Evolutionary conservation across 768 basidiomycete species (phyloP), one percentile per base, ranked within the genome.

Genomic region (Russula brevipes): DNA sequence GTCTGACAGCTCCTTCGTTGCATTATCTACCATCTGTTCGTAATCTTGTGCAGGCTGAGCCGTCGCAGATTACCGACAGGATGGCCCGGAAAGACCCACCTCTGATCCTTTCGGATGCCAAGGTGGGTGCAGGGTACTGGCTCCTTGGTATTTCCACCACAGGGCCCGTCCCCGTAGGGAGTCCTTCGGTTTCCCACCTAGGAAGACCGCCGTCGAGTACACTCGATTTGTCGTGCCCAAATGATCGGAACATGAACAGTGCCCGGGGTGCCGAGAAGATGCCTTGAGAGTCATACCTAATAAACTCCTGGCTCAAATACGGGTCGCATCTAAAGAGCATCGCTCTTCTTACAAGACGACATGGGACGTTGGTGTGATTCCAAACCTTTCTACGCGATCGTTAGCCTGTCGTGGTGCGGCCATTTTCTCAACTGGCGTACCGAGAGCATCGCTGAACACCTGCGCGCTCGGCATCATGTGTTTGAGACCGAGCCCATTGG

Each of bases 151-250:
- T 68, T 17, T 73, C 69, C 54, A 63, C 61, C 19, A 70, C 62
- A 35, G 71, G 59, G 6, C 76, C 75, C 30, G 71, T 70, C 54
- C 84, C 86, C 10, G 83, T 70, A n/a, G 80, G 76, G 16, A 81
- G 76, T 19, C 86, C 85, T 70, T 89, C 85, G 36, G 79, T 80
- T 62, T 84, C 78, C 91, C 91, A 96, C 45, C 82, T 77, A 38
- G 91, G 92, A 12, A 98, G 81, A 19, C 95, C 96, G n/a, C 97
- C 97, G 73, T 98, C 85, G 16, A 99, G 80, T 11, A 98, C 82
- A 64, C 89, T 91, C 8, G 94, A 91, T 49, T 86, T 86, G 38
- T 79, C 74, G 73, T 99, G 97, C 8, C 92, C 91, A 74, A 97
- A 94, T 30, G 89, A 81, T 75, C 89, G 84, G 82, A 98, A 97